These are phyloP conservation scores for Ogataea ramenticola DNA, from an alignment of 805 yeast species.

Conservation along the genomic window DNA sequence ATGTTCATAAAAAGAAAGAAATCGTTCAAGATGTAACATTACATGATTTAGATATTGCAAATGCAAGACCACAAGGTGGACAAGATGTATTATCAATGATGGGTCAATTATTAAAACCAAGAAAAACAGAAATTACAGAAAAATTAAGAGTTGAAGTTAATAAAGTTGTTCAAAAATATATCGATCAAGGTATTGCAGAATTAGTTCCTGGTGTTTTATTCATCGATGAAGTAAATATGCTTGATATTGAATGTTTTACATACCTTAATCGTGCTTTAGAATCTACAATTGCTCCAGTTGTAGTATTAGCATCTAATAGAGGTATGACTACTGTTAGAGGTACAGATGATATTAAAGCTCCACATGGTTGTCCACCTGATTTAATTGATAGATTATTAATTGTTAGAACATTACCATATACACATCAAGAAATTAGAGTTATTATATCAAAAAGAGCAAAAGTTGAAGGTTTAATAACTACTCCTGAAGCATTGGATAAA, in stretches of 20 bases:
- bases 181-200: conserved; percentile 97
- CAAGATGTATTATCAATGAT: conserved; percentile 93
- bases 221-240: conserved; percentile 97
- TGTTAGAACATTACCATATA: conserved; percentile 87
- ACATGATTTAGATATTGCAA: conserved; percentile 94
- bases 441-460: conserved; percentile 78
- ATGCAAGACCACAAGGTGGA: conserved; percentile 90
- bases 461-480: conserved; percentile 64
- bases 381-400: conserved; percentile 85
- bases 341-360: conserved; percentile 74
- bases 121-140: conserved; percentile 94
- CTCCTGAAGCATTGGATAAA: conserved; percentile 62
- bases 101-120: conserved; percentile 95
- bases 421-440: conserved; percentile 68
- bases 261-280: conserved; percentile 92
- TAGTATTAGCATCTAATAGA: conserved; percentile 91
- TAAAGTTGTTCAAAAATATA: conserved; percentile 90
- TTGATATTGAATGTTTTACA: conserved; percentile 93
- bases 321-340: conserved; percentile 92
- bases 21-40: conserved; percentile 95
- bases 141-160: conserved; percentile 90
- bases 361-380: conserved; percentile 97
- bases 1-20: conserved; percentile 96
- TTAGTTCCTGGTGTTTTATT: conserved; percentile 95
- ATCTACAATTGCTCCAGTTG: conserved; percentile 87